Evolutionary conservation across 1,284 basidiomycete genomes (phyloP).

Genomic region (Acaromyces ingoldii): DNA sequence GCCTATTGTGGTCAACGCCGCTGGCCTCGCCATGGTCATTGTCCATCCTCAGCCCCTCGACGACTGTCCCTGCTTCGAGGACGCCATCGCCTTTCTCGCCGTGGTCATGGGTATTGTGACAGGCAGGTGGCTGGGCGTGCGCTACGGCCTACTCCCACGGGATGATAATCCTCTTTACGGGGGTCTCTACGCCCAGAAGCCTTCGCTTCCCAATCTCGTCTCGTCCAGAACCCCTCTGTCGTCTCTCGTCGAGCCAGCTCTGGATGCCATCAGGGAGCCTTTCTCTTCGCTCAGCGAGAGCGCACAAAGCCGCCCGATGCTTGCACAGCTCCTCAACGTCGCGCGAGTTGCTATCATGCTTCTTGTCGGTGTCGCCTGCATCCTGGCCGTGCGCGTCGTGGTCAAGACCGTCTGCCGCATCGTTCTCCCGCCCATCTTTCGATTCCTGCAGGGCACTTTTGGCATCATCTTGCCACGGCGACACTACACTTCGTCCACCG

Average conservation of each 20-base stretch:
- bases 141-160: background rate
- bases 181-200: no score
- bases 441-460: slow-evolving; percentile 24
- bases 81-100: slow-evolving; percentile 77
- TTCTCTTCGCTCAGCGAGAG: background rate
- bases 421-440: slow-evolving; percentile 31
- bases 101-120: slow-evolving; percentile 74
- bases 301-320: background rate
- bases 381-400: slow-evolving; percentile 78
- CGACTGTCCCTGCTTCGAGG: slow-evolving; percentile 96
- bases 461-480: slow-evolving; percentile 37
- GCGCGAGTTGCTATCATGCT: slow-evolving; percentile 60
- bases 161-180: slow-evolving; percentile 5
- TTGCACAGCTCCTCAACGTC: background rate
- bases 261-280: background rate
- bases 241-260: slow-evolving; percentile 4
- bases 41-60: slow-evolving; percentile 80
- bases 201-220: no score
- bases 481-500: slow-evolving; percentile 34
- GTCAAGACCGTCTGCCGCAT: slow-evolving; percentile 33
- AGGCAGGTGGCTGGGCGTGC: slow-evolving; percentile 59
- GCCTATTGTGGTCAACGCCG: slow-evolving; percentile 64
- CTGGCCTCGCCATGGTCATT: slow-evolving; percentile 68
- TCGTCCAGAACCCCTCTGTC: no score
- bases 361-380: slow-evolving; percentile 56